A percentile compares a stretch with the other conserved stretches of the same genome.
Conservation (phyloP, 176 grass and related monocot species). For the Eleusine indica region DNA sequence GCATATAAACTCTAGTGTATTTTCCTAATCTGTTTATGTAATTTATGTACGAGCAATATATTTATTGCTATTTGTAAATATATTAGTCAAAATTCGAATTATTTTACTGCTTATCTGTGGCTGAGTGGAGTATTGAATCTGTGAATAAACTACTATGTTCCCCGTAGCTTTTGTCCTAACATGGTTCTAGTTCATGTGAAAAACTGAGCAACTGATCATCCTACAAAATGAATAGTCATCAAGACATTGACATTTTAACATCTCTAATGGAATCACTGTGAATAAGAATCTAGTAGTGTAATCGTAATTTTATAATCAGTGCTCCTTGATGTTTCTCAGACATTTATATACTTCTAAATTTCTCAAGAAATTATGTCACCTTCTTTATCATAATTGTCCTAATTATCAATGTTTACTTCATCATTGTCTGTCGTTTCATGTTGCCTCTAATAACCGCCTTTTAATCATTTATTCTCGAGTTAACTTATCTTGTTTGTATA, state of each 20-base stretch:
- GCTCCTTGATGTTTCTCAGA: not conserved
- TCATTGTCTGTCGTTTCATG: not conserved
- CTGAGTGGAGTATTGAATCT: not conserved
- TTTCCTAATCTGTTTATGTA: not conserved
- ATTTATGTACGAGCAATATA: not conserved
- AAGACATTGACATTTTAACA: not conserved
- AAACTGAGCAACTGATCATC: slow-evolving; percentile 1
- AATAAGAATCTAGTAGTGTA: not conserved
- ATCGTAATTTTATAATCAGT: not conserved
- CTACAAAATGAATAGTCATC: not conserved
- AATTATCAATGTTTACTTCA: slow-evolving; percentile 7
- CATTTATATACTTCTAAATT: not conserved
- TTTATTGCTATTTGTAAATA: not conserved
- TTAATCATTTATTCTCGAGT: slow-evolving; percentile 20
- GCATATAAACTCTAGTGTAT: not conserved
- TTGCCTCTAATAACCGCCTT: slow-evolving; percentile 4
- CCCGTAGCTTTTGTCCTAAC: not conserved
- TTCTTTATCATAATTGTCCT: not conserved
- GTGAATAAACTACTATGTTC: not conserved
- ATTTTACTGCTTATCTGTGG: not conserved
- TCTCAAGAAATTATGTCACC: not conserved
- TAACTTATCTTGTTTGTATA: slow-evolving; percentile 48
- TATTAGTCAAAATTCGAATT: not conserved
- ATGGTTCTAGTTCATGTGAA: slow-evolving; percentile 20
- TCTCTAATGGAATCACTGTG: not conserved